Conservation (phyloP, 140 eudicot genomes). For the Ambrosia hybrid region DNA sequence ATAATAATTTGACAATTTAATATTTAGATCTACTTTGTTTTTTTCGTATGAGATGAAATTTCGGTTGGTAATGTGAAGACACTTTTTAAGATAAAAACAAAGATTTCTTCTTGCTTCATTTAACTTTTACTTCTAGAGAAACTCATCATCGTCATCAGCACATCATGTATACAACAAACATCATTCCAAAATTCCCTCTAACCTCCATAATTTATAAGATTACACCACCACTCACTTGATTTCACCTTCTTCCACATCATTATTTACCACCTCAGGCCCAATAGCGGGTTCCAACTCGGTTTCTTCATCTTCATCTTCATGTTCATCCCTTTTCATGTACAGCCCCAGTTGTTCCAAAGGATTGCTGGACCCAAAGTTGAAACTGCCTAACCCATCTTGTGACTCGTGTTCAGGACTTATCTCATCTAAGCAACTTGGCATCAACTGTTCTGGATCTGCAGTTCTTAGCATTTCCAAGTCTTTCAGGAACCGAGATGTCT, state of each 20-base stretch:
- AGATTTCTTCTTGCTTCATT: constrained; percentile 13
- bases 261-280: constrained; percentile 3
- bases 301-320: constrained; percentile 79
- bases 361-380: constrained; percentile 69
- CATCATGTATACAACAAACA: constrained; percentile 22
- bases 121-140: constrained; percentile 3
- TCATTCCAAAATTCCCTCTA: constrained; percentile 21
- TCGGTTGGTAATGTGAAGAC: neutral
- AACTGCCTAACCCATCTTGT: constrained; percentile 61
- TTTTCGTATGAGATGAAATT: neutral
- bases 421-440: constrained; percentile 53
- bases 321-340: constrained; percentile 78
- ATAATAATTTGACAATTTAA: neutral
- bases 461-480: constrained; percentile 75
- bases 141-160: constrained; percentile 16
- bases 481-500: constrained; percentile 58
- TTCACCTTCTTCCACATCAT: constrained; percentile 88
- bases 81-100: neutral
- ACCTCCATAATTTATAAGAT: constrained; percentile 16
- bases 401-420: constrained; percentile 58
- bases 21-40: neutral
- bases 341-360: constrained; percentile 85
- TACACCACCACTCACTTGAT: constrained; percentile 47
- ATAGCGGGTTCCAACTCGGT: constrained; percentile 37
- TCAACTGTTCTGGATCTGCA: constrained; percentile 45